Evolutionary conservation across 495 filamentous ascomycete genomes (phyloP).

Genomic region (Coniosporium apollinis): DNA sequence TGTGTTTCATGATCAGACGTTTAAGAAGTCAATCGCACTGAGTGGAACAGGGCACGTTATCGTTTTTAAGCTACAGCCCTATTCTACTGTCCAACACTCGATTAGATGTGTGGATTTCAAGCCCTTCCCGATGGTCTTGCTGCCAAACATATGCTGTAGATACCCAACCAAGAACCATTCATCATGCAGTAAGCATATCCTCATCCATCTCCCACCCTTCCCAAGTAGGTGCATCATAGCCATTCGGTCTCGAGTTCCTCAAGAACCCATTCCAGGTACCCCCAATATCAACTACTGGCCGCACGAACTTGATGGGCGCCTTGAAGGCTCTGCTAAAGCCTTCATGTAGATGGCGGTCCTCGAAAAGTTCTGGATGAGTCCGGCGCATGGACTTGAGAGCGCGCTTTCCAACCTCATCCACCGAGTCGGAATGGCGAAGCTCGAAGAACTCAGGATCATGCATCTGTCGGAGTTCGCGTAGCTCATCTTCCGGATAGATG

Average conservation of each 20-base stretch:
- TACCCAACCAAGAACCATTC: too few species aligned
- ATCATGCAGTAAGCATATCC: too few species aligned
- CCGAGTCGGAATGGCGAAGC: slow-evolving; percentile 51
- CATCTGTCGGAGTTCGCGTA: slow-evolving; percentile 34
- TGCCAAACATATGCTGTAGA: too few species aligned
- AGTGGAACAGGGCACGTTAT: too few species aligned
- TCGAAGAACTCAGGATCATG: slow-evolving; percentile 44
- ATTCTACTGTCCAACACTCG: too few species aligned
- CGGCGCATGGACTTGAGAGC: slow-evolving; percentile 45
- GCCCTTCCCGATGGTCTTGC: too few species aligned
- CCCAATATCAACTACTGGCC: slow-evolving; percentile 33
- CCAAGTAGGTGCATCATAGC: slow-evolving; percentile 37
- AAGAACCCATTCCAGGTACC: slow-evolving; percentile 36
- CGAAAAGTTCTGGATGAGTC: slow-evolving; percentile 34
- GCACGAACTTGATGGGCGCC: slow-evolving; percentile 33
- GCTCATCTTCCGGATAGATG: slow-evolving; percentile 37
- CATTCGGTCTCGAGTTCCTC: slow-evolving; percentile 39
- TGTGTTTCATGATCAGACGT: too few species aligned
- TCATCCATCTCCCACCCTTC: slow-evolving; percentile 30
- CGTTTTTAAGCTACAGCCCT: too few species aligned
- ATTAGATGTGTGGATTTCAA: too few species aligned
- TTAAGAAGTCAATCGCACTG: too few species aligned
- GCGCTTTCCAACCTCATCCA: slow-evolving; percentile 51
- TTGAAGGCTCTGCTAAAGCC: slow-evolving; percentile 31
- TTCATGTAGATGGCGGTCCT: slow-evolving; percentile 28